Evolutionary conservation across 169 alveolate species (phyloP).

Genomic region (Perkinsus marinus): DNA sequence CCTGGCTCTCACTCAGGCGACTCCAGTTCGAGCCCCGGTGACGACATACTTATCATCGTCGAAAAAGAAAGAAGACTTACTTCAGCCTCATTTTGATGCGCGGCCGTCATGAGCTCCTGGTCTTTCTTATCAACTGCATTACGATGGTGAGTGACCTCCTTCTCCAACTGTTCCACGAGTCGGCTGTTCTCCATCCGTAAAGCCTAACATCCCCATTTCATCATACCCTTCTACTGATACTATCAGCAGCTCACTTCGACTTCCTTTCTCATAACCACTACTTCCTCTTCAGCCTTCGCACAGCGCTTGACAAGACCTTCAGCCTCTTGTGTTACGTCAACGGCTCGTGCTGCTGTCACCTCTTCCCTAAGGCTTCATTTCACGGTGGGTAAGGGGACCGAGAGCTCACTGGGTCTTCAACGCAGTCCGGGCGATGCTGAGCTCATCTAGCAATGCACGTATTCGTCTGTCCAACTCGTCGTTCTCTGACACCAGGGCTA

Average conservation of each 20-base stretch:
- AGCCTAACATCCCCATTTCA: background rate
- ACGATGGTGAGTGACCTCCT: background rate
- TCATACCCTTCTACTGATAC: background rate
- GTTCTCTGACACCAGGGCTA: background rate
- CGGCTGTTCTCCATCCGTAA: background rate
- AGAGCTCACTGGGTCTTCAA: background rate
- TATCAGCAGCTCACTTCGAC: background rate
- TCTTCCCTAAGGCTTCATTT: background rate
- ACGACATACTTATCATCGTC: slow-evolving; percentile 41
- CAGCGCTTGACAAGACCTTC: background rate
- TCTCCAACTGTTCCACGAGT: background rate
- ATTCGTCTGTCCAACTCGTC: background rate
- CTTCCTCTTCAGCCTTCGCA: background rate
- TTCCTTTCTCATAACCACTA: background rate
- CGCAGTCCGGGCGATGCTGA: background rate
- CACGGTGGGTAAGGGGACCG: background rate
- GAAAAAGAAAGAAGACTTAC: background rate
- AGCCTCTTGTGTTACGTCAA: background rate
- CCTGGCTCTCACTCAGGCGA: slow-evolving; percentile 95
- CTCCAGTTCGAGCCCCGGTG: slow-evolving; percentile 99
- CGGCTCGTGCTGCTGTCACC: background rate
- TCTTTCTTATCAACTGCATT: background rate
- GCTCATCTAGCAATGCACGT: background rate
- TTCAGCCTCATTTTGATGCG: background rate
- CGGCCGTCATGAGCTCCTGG: background rate